Evolutionary conservation across 768 basidiomycete species (phyloP).

Genomic region (Lepiota subincarnata): DNA sequence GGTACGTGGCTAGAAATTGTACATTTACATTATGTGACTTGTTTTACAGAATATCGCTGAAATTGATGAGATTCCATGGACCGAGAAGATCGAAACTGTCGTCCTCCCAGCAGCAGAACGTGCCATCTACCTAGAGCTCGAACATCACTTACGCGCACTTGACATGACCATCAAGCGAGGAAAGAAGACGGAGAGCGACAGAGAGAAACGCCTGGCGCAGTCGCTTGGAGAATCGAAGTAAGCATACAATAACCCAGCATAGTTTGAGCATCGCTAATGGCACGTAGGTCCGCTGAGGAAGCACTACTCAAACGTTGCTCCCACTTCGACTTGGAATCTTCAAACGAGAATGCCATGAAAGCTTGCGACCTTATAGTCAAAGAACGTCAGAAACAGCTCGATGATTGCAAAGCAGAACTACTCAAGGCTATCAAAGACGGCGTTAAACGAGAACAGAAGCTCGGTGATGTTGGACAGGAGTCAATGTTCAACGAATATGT

Average conservation of each 20-base stretch:
- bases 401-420: constrained; percentile 75
- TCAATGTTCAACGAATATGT: constrained; percentile 80
- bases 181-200: constrained; percentile 73
- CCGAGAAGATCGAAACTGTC: constrained; percentile 57
- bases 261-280: background rate
- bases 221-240: constrained; percentile 88
- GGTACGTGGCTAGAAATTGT: constrained; percentile 32
- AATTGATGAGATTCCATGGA: constrained; percentile 91
- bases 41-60: constrained; percentile 80
- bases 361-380: constrained; percentile 90
- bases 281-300: constrained; percentile 76
- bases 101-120: constrained; percentile 88
- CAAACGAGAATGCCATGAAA: constrained; percentile 75
- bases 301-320: constrained; percentile 93
- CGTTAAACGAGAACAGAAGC: constrained; percentile 62
- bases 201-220: constrained; percentile 82
- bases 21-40: constrained; percentile 8
- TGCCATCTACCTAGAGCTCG: constrained; percentile 91
- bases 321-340: constrained; percentile 83
- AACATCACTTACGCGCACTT: constrained; percentile 86
- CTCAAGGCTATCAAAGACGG: constrained; percentile 60
- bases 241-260: constrained; percentile 24
- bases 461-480: constrained; percentile 60
- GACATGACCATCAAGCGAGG: constrained; percentile 77
- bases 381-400: constrained; percentile 75